Percentiles rank a stretch among this genome's conserved stretches.
Evolutionary conservation across 257 asterid genomes (phyloP).

Genomic region (Scutellaria galericulata): DNA sequence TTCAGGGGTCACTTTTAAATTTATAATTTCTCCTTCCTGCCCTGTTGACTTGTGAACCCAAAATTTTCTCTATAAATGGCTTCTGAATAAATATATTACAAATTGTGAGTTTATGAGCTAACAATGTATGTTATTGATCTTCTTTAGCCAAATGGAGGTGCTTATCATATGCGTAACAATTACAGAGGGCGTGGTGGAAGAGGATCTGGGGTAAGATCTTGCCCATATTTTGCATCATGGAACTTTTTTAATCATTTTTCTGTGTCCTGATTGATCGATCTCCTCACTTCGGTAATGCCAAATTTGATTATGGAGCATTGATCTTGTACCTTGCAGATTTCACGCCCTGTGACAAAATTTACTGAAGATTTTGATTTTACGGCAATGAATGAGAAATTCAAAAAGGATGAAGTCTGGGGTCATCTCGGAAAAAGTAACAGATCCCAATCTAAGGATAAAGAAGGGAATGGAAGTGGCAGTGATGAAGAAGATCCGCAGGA

Average conservation of each 20-base stretch:
- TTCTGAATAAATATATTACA: constrained; percentile 19
- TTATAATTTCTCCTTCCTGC: neutral
- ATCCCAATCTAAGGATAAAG: constrained; percentile 57
- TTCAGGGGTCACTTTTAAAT: neutral
- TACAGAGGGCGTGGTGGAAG: constrained; percentile 97
- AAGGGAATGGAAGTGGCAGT: constrained; percentile 59
- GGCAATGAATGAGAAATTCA: constrained; percentile 98
- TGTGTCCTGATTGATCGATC: neutral
- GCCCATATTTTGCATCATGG: constrained; percentile 1
- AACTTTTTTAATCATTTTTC: neutral
- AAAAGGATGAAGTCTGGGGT: constrained; percentile 98
- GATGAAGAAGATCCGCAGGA: constrained; percentile 61
- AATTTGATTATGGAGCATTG: constrained; percentile 27
- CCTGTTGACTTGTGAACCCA: neutral
- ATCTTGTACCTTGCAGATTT: constrained; percentile 49
- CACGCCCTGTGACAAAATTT: constrained; percentile 71
- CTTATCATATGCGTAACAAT: constrained; percentile 60
- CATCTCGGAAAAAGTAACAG: constrained; percentile 83
- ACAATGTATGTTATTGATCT: constrained; percentile 32
- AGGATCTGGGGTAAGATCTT: constrained; percentile 69
- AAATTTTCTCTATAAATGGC: neutral
- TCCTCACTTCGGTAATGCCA: constrained; percentile 15
- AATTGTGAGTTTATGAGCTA: constrained; percentile 24
- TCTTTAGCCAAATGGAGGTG: constrained; percentile 72
- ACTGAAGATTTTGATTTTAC: constrained; percentile 91